Percentiles rank a stretch among this genome's conserved stretches.
Evolutionary conservation across 495 filamentous ascomycete species (phyloP).

Genomic region (Penicillium roqueforti): DNA sequence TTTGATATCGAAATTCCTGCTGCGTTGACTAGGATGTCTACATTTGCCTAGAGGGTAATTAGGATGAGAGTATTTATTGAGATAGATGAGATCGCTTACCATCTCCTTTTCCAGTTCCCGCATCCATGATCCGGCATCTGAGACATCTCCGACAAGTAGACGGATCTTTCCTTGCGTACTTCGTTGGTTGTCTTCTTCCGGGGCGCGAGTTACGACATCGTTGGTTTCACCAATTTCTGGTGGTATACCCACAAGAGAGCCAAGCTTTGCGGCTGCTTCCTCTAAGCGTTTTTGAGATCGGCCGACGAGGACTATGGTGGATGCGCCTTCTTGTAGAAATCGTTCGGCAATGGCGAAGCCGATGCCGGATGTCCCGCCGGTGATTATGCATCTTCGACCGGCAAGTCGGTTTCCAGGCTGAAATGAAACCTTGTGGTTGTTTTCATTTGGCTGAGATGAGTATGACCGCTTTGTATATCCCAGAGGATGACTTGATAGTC

Average conservation of each 20-base stretch:
- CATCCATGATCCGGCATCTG: constrained; percentile 42
- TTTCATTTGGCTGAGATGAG: constrained; percentile 6
- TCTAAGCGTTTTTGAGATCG: constrained; percentile 39
- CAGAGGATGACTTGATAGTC: neutral
- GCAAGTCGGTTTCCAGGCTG: constrained; percentile 27
- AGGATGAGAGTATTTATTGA: neutral
- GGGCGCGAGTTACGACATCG: constrained; percentile 18
- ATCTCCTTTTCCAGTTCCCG: constrained; percentile 40
- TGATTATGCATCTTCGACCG: constrained; percentile 53
- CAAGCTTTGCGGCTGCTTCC: constrained; percentile 26
- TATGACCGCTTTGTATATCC: constrained; percentile 9
- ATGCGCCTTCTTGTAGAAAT: constrained; percentile 60
- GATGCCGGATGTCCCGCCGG: constrained; percentile 61
- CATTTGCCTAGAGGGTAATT: constrained; percentile 25
- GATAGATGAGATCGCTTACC: constrained; percentile 22
- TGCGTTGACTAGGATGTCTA: constrained; percentile 71
- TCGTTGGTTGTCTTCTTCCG: constrained; percentile 13
- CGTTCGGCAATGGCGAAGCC: constrained; percentile 63
- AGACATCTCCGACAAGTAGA: constrained; percentile 47
- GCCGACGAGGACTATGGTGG: constrained; percentile 52
- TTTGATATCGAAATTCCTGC: constrained; percentile 63
- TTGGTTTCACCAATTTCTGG: neutral
- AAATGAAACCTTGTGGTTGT: neutral
- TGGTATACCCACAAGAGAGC: neutral
- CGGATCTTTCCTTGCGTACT: constrained; percentile 16